A percentile compares a stretch with the other conserved stretches of the same genome.
phyloP scores from a whole-genome alignment of 2,329 filamentous ascomycete species.

The Aspergillus unguis region DNA sequence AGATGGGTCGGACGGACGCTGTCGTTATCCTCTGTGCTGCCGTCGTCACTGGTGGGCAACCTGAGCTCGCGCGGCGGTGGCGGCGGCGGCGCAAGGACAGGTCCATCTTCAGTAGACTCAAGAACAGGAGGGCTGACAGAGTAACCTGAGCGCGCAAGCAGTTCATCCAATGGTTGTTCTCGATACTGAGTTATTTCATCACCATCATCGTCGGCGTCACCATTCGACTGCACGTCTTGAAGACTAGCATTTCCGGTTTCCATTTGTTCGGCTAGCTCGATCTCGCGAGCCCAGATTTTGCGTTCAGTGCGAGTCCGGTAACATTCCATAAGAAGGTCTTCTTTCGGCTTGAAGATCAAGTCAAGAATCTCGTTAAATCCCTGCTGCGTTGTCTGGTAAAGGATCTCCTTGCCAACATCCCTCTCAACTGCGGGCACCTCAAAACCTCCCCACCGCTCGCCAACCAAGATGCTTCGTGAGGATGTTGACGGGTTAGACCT shows the following conservation, averaged over 20 bases:
- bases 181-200: constrained; percentile 28
- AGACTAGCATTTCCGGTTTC: constrained; percentile 24
- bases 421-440: constrained; percentile 76
- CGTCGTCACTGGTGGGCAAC: constrained; percentile 15
- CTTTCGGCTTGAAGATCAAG: constrained; percentile 74
- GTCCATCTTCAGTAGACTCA: constrained; percentile 20
- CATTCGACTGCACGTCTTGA: constrained; percentile 9
- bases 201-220: constrained; percentile 29
- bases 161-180: constrained; percentile 41
- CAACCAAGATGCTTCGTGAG: constrained; percentile 63
- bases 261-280: constrained; percentile 35
- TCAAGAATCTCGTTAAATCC: constrained; percentile 91
- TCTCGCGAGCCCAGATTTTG: constrained; percentile 49
- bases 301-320: constrained; percentile 62
- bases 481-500: constrained; percentile 71
- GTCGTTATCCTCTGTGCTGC: constrained; percentile 11
- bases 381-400: constrained; percentile 89
- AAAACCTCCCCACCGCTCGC: constrained; percentile 71
- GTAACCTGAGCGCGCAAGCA: constrained; percentile 45
- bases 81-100: constrained; percentile 25
- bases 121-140: constrained; percentile 24
- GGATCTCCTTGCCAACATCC: constrained; percentile 80
- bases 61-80: constrained; percentile 21
- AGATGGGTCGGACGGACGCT: constrained; percentile 25
- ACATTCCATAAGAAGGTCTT: constrained; percentile 70